These are phyloP conservation scores for Conidiobolus incongruus DNA, from an alignment of 371 early-diverging fungal genomes.

Conservation along the genomic window DNA sequence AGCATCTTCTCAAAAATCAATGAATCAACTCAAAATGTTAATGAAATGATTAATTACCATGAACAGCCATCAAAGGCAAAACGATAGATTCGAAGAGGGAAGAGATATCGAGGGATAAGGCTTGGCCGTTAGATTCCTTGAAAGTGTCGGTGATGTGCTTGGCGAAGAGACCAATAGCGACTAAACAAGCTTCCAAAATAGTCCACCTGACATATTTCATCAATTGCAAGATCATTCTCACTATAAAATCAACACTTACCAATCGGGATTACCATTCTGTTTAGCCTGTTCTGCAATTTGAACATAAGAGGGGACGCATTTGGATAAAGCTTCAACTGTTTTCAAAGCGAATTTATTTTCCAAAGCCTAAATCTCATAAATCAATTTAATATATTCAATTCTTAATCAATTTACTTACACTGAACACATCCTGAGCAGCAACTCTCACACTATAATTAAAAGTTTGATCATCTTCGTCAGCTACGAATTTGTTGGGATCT, in stretches of 20 bases:
- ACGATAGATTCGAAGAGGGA: conserved; percentile 56
- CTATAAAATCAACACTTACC: conserved; percentile 12
- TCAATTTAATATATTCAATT: no score
- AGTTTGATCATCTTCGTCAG: conserved; percentile 75
- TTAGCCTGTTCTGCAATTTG: conserved; percentile 24
- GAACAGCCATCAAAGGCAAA: conserved; percentile 30
- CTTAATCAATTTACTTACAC: conserved; percentile 13
- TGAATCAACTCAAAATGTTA: background rate
- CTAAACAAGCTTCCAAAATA: conserved; percentile 55
- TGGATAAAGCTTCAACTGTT: conserved; percentile 14
- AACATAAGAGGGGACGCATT: conserved; percentile 25
- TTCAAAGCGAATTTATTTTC: conserved; percentile 28
- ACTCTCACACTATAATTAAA: conserved; percentile 60
- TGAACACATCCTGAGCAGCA: conserved; percentile 49
- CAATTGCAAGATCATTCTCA: conserved; percentile 5
- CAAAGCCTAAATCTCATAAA: conserved; percentile 10
- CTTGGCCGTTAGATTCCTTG: conserved; percentile 11
- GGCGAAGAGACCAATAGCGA: conserved; percentile 39
- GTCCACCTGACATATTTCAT: conserved; percentile 36
- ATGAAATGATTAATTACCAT: conserved; percentile 22
- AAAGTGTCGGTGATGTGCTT: conserved; percentile 28
- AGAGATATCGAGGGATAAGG: conserved; percentile 31
- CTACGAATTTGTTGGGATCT: conserved; percentile 69
- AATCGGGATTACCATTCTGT: conserved; percentile 18
- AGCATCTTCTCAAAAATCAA: conserved; percentile 14